Percentiles rank a stretch among this genome's conserved stretches.
phyloP scores from a whole-genome alignment of 108 stramenopile species.

The Cyclotella sp. region DNA sequence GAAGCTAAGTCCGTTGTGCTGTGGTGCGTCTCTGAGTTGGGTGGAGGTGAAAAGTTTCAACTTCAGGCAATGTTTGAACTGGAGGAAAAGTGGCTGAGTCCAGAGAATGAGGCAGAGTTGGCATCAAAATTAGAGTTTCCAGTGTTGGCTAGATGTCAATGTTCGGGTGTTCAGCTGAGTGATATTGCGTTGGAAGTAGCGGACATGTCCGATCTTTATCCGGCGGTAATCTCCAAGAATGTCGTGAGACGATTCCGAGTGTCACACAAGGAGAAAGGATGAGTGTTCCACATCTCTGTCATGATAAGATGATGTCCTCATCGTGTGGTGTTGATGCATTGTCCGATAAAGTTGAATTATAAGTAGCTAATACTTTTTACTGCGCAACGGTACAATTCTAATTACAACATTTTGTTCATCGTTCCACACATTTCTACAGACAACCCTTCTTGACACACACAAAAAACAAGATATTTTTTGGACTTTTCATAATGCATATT shows the following conservation, averaged over 20 bases:
- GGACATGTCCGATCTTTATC: conserved; percentile 60
- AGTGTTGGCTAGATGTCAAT: conserved; percentile 82
- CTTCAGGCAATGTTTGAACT: conserved; percentile 81
- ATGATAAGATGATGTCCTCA: too few species aligned
- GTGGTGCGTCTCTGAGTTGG: conserved; percentile 86
- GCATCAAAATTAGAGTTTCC: conserved; percentile 72
- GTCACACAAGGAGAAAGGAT: conserved; percentile 62
- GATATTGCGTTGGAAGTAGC: conserved; percentile 72
- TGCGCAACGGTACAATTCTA: background rate
- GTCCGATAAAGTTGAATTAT: too few species aligned
- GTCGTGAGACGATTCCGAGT: conserved; percentile 79
- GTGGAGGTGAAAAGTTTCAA: conserved; percentile 89
- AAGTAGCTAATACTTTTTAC: too few species aligned
- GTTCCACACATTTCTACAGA: background rate
- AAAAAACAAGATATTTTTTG: too few species aligned
- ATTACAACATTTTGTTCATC: background rate
- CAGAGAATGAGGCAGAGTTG: conserved; percentile 39
- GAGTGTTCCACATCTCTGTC: background rate
- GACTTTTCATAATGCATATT: too few species aligned
- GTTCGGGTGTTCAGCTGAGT: conserved; percentile 81
- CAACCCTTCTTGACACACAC: background rate
- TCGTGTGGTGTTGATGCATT: too few species aligned
- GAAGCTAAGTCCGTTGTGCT: conserved; percentile 78
- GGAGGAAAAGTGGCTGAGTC: conserved; percentile 29
- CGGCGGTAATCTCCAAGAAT: conserved; percentile 77